These are phyloP conservation scores for Eimeria maxima DNA, from an alignment of 169 alveolate species.

Conservation along the genomic window DNA sequence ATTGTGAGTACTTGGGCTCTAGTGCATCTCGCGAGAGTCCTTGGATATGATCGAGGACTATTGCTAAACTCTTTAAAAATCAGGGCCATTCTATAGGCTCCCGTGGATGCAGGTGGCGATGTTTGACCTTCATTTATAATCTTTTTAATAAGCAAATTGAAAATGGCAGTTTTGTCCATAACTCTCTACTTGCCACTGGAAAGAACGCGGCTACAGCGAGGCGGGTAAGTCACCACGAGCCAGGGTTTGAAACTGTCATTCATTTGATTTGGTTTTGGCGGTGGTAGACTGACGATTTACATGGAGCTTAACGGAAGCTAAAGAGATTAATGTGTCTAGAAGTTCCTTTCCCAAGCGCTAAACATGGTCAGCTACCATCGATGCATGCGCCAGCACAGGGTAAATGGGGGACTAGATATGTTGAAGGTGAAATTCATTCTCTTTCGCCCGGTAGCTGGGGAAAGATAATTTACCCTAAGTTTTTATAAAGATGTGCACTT, in stretches of 20 bases:
- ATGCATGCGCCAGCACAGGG: background rate
- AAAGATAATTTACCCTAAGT: background rate
- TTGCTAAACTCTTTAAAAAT: background rate
- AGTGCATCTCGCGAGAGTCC: background rate
- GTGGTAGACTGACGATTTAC: background rate
- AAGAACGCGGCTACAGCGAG: background rate
- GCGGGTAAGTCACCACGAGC: background rate
- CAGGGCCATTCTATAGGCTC: background rate
- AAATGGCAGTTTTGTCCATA: background rate
- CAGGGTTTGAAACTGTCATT: background rate
- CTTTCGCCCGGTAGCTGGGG: background rate
- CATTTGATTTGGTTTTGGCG: background rate
- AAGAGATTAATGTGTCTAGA: background rate
- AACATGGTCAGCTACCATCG: background rate
- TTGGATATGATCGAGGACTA: background rate
- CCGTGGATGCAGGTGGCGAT: background rate
- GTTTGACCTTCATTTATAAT: background rate
- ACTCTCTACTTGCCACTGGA: background rate
- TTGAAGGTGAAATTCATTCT: background rate
- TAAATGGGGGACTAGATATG: background rate
- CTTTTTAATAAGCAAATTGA: background rate
- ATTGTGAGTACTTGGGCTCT: background rate
- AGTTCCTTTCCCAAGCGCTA: background rate
- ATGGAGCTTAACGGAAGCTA: background rate
- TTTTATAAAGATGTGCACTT: background rate